These are phyloP conservation scores for Myrica gale DNA, from an alignment of 306 rosid genomes.

Conservation along the genomic window DNA sequence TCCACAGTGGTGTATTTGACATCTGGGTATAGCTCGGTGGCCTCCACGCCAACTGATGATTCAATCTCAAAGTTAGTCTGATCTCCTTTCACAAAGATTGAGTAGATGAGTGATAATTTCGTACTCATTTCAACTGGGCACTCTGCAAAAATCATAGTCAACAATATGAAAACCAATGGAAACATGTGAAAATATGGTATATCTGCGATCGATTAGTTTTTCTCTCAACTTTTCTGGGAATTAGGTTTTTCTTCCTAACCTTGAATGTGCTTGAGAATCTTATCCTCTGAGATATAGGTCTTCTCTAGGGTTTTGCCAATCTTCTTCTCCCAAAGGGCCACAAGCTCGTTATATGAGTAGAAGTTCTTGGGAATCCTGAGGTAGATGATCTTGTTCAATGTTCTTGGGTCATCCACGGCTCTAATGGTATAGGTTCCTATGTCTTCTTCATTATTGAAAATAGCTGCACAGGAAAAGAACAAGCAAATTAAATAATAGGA, in stretches of 20 bases:
- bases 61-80: conserved; percentile 80
- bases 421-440: conserved; percentile 74
- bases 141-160: conserved; percentile 38
- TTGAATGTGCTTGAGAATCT: conserved; percentile 66
- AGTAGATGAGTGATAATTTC: conserved; percentile 57
- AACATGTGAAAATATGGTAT: too few species aligned
- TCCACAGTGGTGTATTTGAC: conserved; percentile 81
- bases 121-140: conserved; percentile 65
- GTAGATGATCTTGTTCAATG: conserved; percentile 79
- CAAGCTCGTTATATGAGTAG: conserved; percentile 69
- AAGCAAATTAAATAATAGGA: too few species aligned
- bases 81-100: conserved; percentile 78
- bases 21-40: conserved; percentile 74
- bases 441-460: conserved; percentile 75
- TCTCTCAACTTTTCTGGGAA: too few species aligned
- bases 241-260: conserved; percentile 32
- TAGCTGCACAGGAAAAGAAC: conserved; percentile 30
- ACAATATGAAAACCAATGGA: not conserved
- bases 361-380: conserved; percentile 64
- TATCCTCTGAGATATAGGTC: conserved; percentile 58
- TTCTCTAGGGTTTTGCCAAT: conserved; percentile 73
- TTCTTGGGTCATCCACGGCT: conserved; percentile 85
- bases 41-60: conserved; percentile 82
- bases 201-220: too few species aligned
- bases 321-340: conserved; percentile 85